A percentile compares a stretch with the other conserved stretches of the same genome.
These are phyloP conservation scores for Rhizopus arrhizus DNA, from an alignment of 371 early-diverging fungal species.

Conservation along the genomic window DNA sequence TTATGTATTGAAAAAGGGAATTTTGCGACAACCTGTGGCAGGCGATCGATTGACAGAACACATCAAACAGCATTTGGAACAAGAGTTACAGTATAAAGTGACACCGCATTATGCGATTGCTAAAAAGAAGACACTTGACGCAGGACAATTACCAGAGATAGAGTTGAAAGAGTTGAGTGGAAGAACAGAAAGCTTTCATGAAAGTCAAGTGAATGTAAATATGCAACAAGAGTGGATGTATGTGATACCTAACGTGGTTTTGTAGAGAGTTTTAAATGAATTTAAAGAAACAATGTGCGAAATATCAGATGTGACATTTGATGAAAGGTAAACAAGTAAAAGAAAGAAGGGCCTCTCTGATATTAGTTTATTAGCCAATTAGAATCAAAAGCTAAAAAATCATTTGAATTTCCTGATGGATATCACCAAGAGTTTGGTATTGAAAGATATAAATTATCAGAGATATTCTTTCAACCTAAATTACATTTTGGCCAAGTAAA, in stretches of 20 bases:
- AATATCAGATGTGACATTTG: conserved; percentile 72
- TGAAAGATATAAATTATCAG: conserved; percentile 82
- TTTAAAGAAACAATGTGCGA: conserved; percentile 93
- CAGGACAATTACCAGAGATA: conserved; percentile 66
- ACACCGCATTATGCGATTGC: conserved; percentile 85
- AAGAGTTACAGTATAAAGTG: conserved; percentile 61
- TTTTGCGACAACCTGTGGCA: conserved; percentile 76
- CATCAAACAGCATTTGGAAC: conserved; percentile 66
- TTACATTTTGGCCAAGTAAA: conserved; percentile 4
- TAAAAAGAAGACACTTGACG: conserved; percentile 73
- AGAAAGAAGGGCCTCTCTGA: conserved; percentile 9
- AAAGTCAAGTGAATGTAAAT: conserved; percentile 65
- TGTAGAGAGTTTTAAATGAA: conserved; percentile 73
- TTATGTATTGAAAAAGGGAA: conserved; percentile 89
- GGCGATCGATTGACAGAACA: conserved; percentile 85
- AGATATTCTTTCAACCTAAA: conserved; percentile 70
- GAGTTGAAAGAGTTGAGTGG: conserved; percentile 53
- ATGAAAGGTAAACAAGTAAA: conserved; percentile 64
- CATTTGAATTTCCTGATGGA: conserved; percentile 95
- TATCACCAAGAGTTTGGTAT: conserved; percentile 82
- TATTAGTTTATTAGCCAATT: background rate
- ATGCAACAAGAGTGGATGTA: background rate
- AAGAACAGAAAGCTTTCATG: conserved; percentile 66
- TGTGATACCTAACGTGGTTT: background rate
- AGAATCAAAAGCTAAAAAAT: conserved; percentile 65